These are phyloP conservation scores for Backusella psychrophila DNA, from an alignment of 192 early-diverging fungal species.

Conservation along the genomic window DNA sequence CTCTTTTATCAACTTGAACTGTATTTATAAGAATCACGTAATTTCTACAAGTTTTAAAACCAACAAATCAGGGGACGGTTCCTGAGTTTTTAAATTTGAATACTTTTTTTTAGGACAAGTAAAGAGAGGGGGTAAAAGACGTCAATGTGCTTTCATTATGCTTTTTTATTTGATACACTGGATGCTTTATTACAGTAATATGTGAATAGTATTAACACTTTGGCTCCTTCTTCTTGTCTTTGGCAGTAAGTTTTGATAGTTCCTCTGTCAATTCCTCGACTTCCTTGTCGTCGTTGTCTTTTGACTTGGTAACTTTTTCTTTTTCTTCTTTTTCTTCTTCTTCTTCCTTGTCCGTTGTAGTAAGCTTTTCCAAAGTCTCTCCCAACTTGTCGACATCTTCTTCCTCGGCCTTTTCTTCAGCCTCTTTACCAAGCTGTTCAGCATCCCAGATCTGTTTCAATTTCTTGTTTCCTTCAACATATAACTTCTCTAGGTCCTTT, in stretches of 20 bases:
- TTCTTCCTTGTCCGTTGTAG: not conserved
- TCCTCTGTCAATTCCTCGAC: not conserved
- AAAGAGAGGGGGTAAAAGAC: too few relatives aligned
- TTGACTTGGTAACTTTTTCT: not conserved
- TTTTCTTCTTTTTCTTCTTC: too few relatives aligned
- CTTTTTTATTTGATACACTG: not conserved
- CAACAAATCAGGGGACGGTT: not conserved
- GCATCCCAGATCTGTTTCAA: conserved; percentile 24
- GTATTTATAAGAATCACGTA: too few relatives aligned
- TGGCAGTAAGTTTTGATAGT: not conserved
- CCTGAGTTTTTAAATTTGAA: not conserved
- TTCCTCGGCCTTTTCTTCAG: conserved; percentile 9
- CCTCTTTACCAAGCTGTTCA: conserved; percentile 3
- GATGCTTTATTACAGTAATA: too few relatives aligned
- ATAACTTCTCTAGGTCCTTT: conserved; percentile 26
- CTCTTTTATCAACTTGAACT: too few relatives aligned
- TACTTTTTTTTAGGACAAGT: not conserved
- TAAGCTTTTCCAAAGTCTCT: conserved; percentile 22
- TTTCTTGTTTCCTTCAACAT: conserved; percentile 22
- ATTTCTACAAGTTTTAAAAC: not conserved
- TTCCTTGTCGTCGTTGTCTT: not conserved
- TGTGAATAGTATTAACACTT: not conserved
- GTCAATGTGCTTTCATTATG: not conserved
- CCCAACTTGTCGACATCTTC: conserved; percentile 23
- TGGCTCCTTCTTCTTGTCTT: not conserved